Percentiles rank a stretch among this genome's conserved stretches.
Evolutionary conservation across 73 alveolate genomes (phyloP).

Genomic region (Durusdinium trenchii): DNA sequence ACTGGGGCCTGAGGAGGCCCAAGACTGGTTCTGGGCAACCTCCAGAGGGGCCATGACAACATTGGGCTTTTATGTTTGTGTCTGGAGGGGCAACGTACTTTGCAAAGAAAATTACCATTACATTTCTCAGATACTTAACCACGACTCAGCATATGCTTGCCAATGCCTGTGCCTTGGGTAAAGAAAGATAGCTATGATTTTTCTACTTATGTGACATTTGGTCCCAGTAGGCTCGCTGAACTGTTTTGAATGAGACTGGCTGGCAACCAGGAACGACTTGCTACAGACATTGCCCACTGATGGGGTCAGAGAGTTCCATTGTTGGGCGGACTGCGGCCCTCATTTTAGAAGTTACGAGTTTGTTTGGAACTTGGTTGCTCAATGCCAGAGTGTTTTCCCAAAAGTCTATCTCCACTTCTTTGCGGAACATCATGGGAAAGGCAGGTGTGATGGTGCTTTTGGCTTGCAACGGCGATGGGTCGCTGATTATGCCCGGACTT

Average conservation of each 20-base stretch:
- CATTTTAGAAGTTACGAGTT: conserved; percentile 24
- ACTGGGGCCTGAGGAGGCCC: conserved; percentile 40
- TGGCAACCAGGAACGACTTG: neutral
- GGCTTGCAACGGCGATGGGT: conserved; percentile 68
- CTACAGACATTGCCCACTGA: neutral
- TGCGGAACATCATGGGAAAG: conserved; percentile 28
- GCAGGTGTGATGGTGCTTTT: conserved; percentile 1
- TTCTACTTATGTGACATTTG: neutral
- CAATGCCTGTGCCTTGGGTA: neutral
- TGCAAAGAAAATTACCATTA: neutral
- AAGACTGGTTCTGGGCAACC: conserved; percentile 68
- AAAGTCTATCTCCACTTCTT: neutral
- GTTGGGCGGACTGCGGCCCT: conserved; percentile 6
- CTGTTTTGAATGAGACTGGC: neutral
- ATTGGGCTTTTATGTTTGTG: neutral
- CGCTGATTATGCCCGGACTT: neutral
- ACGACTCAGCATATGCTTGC: neutral
- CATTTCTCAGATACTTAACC: conserved; percentile 10
- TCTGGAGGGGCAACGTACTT: neutral
- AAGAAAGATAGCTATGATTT: neutral
- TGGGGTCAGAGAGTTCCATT: neutral
- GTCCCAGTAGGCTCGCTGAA: neutral
- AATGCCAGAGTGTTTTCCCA: neutral
- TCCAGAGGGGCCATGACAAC: conserved; percentile 22
- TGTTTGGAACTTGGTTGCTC: neutral